Conservation (phyloP, 768 basidiomycete species). For the Scleroderma bovista region DNA sequence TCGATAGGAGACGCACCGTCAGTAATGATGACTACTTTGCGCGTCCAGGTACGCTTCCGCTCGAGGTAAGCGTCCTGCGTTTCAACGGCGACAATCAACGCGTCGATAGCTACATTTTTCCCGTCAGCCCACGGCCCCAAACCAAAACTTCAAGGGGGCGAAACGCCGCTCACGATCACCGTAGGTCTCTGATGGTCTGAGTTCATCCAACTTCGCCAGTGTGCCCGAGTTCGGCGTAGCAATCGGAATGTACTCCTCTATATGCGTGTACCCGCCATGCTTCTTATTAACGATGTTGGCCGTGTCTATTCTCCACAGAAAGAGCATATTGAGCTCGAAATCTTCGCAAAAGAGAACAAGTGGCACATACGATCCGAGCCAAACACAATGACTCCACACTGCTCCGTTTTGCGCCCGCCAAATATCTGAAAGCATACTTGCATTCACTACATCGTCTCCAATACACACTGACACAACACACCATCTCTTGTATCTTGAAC, state of each 20-base stretch:
- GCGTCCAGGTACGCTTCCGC: conserved; percentile 77
- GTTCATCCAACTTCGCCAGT: conserved; percentile 57
- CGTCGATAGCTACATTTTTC: conserved; percentile 63
- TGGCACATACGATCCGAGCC: conserved; percentile 70
- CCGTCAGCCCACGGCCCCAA: no score
- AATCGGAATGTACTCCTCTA: conserved; percentile 66
- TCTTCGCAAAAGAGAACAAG: not conserved
- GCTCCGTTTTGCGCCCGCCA: conserved; percentile 87
- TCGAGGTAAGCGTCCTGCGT: conserved; percentile 64
- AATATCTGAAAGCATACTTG: conserved; percentile 56
- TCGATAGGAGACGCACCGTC: conserved; percentile 78
- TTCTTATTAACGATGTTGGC: conserved; percentile 56
- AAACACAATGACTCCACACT: conserved; percentile 85
- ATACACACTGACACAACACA: conserved; percentile 20
- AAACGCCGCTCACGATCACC: conserved; percentile 66
- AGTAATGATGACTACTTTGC: conserved; percentile 79
- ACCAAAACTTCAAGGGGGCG: no score
- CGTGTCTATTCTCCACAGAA: conserved; percentile 43
- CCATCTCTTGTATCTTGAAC: conserved; percentile 90
- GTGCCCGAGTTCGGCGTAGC: conserved; percentile 60
- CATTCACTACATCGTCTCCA: not conserved
- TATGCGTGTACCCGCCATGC: conserved; percentile 68
- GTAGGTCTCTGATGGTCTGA: conserved; percentile 47
- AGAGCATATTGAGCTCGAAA: no score
- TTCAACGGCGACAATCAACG: conserved; percentile 80